Evolutionary conservation across 768 basidiomycete genomes (phyloP).

Genomic region (Boletus speciosus): DNA sequence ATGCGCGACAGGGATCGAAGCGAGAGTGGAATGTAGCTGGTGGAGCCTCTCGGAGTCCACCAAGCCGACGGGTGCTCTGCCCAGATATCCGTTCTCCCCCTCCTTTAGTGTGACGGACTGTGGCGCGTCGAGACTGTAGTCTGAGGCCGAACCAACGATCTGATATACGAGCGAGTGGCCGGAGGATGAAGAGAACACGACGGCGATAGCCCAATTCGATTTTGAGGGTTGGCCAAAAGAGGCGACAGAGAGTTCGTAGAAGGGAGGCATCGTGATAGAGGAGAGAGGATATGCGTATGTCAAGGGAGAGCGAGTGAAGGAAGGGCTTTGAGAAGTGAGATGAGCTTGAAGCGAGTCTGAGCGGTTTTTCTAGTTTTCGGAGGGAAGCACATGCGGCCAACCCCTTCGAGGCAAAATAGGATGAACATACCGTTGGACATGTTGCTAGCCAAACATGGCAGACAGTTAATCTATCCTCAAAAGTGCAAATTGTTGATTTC

Average conservation of each 20-base stretch:
- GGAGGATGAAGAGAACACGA: conserved; percentile 27
- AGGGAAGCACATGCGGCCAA: conserved; percentile 21
- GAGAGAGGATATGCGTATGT: background rate
- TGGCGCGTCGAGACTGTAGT: conserved; percentile 31
- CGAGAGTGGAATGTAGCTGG: conserved; percentile 27
- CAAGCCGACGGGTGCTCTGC: conserved; percentile 21
- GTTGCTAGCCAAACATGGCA: conserved; percentile 21
- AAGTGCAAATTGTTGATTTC: conserved; percentile 31
- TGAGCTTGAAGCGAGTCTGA: background rate
- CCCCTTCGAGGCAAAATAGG: conserved; percentile 19
- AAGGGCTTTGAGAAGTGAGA: background rate
- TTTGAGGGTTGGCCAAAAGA: conserved; percentile 22
- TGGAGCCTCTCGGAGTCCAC: conserved; percentile 31
- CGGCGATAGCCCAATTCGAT: conserved; percentile 26
- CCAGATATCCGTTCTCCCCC: conserved; percentile 28
- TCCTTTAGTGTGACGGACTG: conserved; percentile 32
- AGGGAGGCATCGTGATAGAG: conserved; percentile 27
- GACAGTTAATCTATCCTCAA: conserved; percentile 31
- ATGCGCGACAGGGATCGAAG: conserved; percentile 22
- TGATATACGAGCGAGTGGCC: conserved; percentile 32
- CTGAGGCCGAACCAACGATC: conserved; percentile 24
- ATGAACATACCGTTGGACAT: conserved; percentile 13
- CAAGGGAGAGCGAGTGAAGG: background rate
- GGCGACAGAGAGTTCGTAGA: conserved; percentile 32
- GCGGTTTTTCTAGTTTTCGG: conserved; percentile 22